Evolutionary conservation across 164 flowering plant species (phyloP), one percentile per base, ranked within the genome.

Genomic region (Piper betle): DNA sequence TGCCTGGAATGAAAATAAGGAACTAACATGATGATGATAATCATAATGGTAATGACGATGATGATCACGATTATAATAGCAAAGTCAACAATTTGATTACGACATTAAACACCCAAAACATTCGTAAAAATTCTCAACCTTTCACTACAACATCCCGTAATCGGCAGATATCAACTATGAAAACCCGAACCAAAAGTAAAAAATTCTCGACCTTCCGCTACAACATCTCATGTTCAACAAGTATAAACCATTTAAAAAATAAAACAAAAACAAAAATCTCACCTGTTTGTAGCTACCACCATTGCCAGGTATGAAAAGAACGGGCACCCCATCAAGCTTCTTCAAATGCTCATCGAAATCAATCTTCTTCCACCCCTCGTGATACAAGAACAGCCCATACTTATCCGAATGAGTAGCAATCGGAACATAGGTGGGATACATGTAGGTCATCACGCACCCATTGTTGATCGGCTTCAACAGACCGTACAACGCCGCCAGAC

Each of bases 251-350:
- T 8, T 37, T 11, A 57, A 6, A 33, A 56, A 6, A 33, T 7
- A 59, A 40, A 39, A 41, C n/a, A 41, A 16, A 37, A 19, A 11
- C 25, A n/a, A 39, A 13, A 50, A 50, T n/a, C 76, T 73, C 71
- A 62, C 99, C 96, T 94, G 99, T 68, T 94, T 94, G 77, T 79
- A 94, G 79, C 99, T 91, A 61, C 99, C 99, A 20, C 96, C 93
- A 79, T 91, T 94, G 43, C 97, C 99, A 0, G 99, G 99, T 60
- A 94, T 82, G 64, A 91, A 88, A 72, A 94, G 87, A 50, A 94
- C 93, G 2, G 99, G 99, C 59, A 83, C 79, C 0, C 99, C 99
- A 73, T 64, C 81, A 33, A 91, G 84, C 72, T 81, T 78, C 79
- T 84, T 85, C 6, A 94, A 61, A 70, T 85, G 96, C 52, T 88